Base-by-base conservation (phyloP, 176 grass and related monocot genomes). In the Bromus sterilis region DNA sequence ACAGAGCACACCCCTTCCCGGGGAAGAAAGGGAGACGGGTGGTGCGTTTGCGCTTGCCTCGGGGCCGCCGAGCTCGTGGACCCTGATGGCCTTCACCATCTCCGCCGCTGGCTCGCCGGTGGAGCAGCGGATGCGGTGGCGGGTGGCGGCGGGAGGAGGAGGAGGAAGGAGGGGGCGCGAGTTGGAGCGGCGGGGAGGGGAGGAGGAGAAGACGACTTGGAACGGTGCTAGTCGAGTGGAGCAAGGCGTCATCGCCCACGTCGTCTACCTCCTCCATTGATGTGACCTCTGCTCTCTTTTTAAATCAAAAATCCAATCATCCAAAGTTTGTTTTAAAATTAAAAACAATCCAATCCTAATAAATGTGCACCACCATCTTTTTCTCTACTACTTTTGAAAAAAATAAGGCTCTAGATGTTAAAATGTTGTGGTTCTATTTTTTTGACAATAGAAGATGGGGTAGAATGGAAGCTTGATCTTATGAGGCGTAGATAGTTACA, bases 41-140 rank as follows among this genome's bases (percentile, higher is more conserved):
- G n/a, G n/a, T n/a, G n/a, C n/a, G n/a, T n/a, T 14, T 28, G 20
- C 11, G 40, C 26, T 76, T 74, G 40, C 91, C 85, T 97, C 91
- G 32, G 94, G 89, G 28, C 91, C 89, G 77, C 94, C 94, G 42
- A 92, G 85, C 73, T 92, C 87, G 70, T 92, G 55, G 56, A 97
- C 72, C 87, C 82, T 90, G 71, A 97, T 90, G 32, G 87, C 87
- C 89, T 89, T 89, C 34, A 90, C 87, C 94, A 92, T 91, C 5
- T 55, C 60, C 67, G 40, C 30, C 4, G 40, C 30, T 2, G 37
- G 1, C 6, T 18, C 44, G 26, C 15, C 9, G 9, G 43, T 1
- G 48, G 24, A 21, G 55, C 12, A 4, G 65, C 18, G 3, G 53
- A 57, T 31, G 41, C 34, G 65, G 48, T 35, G 53, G 40, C 33